phyloP scores from a whole-genome alignment of 352 stramenopile genomes.

The Phytophthora uliginosa region DNA sequence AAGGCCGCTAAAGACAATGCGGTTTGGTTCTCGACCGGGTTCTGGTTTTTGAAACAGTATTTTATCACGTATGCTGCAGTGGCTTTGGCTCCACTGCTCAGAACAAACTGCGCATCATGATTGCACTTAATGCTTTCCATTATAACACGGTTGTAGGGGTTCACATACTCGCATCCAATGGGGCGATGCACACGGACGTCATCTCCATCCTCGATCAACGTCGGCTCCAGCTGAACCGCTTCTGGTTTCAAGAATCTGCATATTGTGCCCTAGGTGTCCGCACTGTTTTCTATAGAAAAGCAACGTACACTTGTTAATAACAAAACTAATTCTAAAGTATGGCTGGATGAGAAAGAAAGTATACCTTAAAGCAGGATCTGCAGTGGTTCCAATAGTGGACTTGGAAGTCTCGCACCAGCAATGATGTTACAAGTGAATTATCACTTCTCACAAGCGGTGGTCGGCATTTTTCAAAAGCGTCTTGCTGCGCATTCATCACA shows the following conservation, averaged over 20 bases:
- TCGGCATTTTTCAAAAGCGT: constrained; percentile 15
- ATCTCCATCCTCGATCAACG: neutral
- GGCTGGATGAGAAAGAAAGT: neutral
- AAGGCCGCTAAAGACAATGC: neutral
- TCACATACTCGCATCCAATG: neutral
- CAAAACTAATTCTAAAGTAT: too few relatives aligned
- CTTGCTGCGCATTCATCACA: neutral
- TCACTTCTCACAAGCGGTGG: neutral
- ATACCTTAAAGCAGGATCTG: constrained; percentile 25
- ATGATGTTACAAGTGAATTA: neutral
- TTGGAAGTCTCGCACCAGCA: constrained; percentile 23
- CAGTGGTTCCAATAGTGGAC: constrained; percentile 27
- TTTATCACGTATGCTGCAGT: neutral
- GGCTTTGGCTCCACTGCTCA: neutral
- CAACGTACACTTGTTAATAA: neutral
- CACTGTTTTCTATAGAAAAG: neutral
- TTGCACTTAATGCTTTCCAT: neutral
- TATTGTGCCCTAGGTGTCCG: neutral
- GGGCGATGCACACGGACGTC: neutral
- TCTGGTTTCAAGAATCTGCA: neutral
- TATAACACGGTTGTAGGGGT: neutral
- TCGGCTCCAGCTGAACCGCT: neutral
- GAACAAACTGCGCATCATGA: neutral
- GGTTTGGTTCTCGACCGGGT: neutral
- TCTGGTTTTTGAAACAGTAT: neutral